A percentile compares a stretch with the other conserved stretches of the same genome.
These are phyloP conservation scores for Musa acuminata DNA, from an alignment of 176 grass and related monocot species.

Conservation along the genomic window DNA sequence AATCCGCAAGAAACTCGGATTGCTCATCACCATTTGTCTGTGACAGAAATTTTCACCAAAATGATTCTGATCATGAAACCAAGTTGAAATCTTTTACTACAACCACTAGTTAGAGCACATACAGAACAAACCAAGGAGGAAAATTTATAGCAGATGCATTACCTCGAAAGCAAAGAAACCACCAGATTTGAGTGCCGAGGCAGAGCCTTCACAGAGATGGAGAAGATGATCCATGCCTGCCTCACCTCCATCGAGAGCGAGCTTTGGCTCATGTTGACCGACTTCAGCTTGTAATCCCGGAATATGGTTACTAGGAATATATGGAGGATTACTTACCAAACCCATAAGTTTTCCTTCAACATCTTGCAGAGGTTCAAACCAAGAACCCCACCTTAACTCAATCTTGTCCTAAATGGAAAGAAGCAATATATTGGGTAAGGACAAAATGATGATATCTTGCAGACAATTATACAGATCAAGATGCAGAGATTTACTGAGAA, in stretches of 20 bases:
- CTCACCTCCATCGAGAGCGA: constrained; percentile 71
- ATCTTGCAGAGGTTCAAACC: constrained; percentile 76
- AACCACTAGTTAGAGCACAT: too few relatives aligned
- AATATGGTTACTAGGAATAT: constrained; percentile 65
- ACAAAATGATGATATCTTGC: not conserved
- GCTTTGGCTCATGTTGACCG: constrained; percentile 70
- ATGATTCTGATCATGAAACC: not conserved
- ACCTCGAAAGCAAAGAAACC: constrained; percentile 98
- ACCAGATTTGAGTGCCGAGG: constrained; percentile 46
- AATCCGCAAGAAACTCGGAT: constrained; percentile 55
- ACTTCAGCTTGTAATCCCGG: constrained; percentile 88
- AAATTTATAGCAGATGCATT: not conserved
- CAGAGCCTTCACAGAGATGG: constrained; percentile 71
- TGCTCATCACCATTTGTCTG: constrained; percentile 89
- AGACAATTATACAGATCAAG: not conserved
- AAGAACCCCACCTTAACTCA: constrained; percentile 68
- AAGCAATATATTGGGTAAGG: not conserved
- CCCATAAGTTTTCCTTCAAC: constrained; percentile 64
- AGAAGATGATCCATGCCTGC: constrained; percentile 73
- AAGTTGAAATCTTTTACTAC: not conserved
- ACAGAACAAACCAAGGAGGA: not conserved
- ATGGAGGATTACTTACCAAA: constrained; percentile 88
- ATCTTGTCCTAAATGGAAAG: constrained; percentile 55
- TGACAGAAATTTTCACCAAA: not conserved
- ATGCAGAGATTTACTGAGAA: not conserved